Base-by-base conservation (phyloP, 2,329 filamentous ascomycete species). In the Malbranchea zuffiana region DNA sequence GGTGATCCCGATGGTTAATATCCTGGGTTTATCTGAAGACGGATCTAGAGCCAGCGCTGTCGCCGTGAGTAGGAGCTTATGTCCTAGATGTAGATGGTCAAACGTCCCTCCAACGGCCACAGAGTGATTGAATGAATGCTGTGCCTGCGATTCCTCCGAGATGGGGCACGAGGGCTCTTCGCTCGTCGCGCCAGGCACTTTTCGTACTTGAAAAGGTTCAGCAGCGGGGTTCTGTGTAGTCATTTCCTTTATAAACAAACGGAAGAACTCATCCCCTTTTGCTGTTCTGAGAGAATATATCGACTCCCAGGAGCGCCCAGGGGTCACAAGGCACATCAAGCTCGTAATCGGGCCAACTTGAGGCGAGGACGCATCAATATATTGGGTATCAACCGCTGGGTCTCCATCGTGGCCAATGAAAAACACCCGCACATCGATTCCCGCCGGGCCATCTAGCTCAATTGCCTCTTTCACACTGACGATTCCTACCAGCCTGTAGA, bases 21-120 rank as follows among this genome's bases (percentile, higher is more conserved):
- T 15, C 66, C 61, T 19, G 53, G 45, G 1, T 54, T 51, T 0
- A 63, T 52, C 17, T 12, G 46, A 43, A 12, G 20, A 53, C 1
- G 73, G 67, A 41, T 74, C 72, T 39, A 82, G 68, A 11, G 85
- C 70, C 39, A 95, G 73, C 0, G 79, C 74, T 0, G 82, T 83
- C 43, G 87, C 87, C n/a, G 87, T 86, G 13, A 98, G 73, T 13
- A 98, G 72, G n/a, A 96, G 69, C 62, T 96, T 98, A 65, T 98
- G 90, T 4, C 90, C 90, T 3, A 83, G 78, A 55, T 98, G 90
- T 15, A 98, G 72, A 60, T 96, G 86, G 57, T 98, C 90, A 61
- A 96, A 98, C 0, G 90, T 98, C 6, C 90, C 90, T 19, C 88
- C 90, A 8, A 96, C 74, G 35, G 80, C 83, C 33, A 92, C 80